Conservation (phyloP, 495 filamentous ascomycete genomes). For the Rhizodiscina lignyota region DNA sequence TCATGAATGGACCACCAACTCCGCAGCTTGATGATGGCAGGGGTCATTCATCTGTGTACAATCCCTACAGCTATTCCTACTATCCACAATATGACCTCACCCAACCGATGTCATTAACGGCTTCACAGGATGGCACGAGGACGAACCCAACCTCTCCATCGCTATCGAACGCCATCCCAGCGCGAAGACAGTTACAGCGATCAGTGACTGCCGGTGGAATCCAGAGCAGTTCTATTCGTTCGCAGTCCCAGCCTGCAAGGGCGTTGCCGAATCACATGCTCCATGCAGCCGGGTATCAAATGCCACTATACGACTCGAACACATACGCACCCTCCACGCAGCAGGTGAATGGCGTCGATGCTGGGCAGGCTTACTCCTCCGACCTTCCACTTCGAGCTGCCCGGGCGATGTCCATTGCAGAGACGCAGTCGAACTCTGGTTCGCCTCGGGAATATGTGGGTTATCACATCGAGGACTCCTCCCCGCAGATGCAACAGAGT, state of each 20-base stretch:
- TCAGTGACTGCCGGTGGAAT: conserved; percentile 37
- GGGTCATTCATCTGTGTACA: too few relatives aligned
- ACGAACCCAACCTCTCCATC: conserved; percentile 52
- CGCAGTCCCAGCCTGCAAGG: conserved; percentile 51
- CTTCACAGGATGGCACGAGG: conserved; percentile 17
- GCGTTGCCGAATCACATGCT: conserved; percentile 28
- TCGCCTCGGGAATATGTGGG: too few relatives aligned
- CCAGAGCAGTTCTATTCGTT: conserved; percentile 34
- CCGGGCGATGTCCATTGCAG: not conserved
- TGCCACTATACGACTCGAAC: conserved; percentile 20
- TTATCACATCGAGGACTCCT: too few relatives aligned
- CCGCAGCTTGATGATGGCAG: conserved; percentile 25
- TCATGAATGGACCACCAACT: conserved; percentile 18
- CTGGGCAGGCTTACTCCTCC: not conserved
- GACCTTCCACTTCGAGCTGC: not conserved
- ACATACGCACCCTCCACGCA: conserved; percentile 14
- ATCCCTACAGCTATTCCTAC: conserved; percentile 32
- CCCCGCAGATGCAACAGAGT: too few relatives aligned
- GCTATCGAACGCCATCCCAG: conserved; percentile 31
- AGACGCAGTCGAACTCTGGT: conserved; percentile 1
- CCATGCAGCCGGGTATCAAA: conserved; percentile 22
- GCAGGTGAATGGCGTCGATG: conserved; percentile 4
- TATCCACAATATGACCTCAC: too few relatives aligned
- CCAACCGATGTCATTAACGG: conserved; percentile 26
- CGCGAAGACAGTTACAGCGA: conserved; percentile 38